phyloP scores from a whole-genome alignment of 139 green algal genomes.

The Volvox africanus region DNA sequence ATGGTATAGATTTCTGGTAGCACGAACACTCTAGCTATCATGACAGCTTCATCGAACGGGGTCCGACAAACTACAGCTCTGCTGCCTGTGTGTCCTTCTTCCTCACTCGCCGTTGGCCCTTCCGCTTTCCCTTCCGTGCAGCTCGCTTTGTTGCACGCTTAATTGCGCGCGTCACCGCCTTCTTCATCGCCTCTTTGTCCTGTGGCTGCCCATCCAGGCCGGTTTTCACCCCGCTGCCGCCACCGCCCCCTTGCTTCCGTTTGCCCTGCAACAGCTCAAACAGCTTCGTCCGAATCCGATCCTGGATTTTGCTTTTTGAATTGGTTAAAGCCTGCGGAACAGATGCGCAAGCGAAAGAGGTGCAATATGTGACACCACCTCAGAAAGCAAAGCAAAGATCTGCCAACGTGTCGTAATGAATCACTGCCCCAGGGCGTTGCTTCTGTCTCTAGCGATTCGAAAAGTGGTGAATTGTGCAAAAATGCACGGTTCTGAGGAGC shows the following conservation, averaged over 20 bases:
- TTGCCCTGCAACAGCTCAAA: neutral
- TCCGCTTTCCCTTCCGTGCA: neutral
- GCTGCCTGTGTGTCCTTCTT: neutral
- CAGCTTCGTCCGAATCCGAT: neutral
- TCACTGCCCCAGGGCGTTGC: too few relatives aligned
- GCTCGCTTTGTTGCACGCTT: neutral
- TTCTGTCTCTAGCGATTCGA: too few relatives aligned
- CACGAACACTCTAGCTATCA: too few relatives aligned
- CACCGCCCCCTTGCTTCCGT: neutral
- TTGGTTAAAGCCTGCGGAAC: neutral
- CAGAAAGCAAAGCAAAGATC: too few relatives aligned
- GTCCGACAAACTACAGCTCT: neutral
- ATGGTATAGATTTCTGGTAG: too few relatives aligned
- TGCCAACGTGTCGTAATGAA: too few relatives aligned
- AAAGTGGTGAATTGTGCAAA: too few relatives aligned
- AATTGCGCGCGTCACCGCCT: neutral
- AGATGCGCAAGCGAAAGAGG: too few relatives aligned
- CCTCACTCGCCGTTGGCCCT: neutral
- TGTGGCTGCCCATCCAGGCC: neutral
- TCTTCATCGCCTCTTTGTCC: neutral
- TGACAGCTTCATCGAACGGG: too few relatives aligned
- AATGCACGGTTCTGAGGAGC: too few relatives aligned
- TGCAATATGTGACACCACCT: too few relatives aligned
- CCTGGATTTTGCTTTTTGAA: neutral
- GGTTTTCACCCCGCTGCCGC: too few relatives aligned